Evolutionary conservation across 73 alveolate genomes (phyloP).

Genomic region (Paramecium primaurelia): DNA sequence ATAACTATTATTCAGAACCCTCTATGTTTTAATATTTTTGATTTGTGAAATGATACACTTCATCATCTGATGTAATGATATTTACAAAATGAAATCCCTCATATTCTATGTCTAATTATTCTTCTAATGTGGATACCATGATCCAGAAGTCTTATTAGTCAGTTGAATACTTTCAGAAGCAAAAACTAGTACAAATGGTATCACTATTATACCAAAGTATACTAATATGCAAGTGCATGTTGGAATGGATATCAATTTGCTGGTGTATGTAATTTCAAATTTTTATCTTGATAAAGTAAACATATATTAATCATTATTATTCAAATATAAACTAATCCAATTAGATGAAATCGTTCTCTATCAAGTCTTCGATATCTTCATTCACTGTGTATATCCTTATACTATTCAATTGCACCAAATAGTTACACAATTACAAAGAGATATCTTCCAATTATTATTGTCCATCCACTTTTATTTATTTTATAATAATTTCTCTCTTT

Average conservation of each 20-base stretch:
- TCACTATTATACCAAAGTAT: constrained; percentile 22
- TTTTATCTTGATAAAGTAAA: constrained; percentile 26
- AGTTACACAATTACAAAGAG: constrained; percentile 28
- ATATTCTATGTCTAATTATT: neutral
- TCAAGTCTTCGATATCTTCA: constrained; percentile 50
- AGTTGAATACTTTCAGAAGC: constrained; percentile 26
- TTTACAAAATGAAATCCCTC: neutral
- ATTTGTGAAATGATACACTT: neutral
- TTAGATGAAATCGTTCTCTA: constrained; percentile 61
- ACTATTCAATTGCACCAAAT: constrained; percentile 21
- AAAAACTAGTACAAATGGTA: constrained; percentile 12
- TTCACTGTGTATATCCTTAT: neutral
- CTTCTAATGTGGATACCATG: neutral
- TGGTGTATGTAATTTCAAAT: neutral
- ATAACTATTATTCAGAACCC: neutral
- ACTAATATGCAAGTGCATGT: neutral
- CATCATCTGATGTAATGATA: neutral
- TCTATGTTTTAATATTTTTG: neutral
- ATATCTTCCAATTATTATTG: constrained; percentile 16
- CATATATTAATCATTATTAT: constrained; percentile 10
- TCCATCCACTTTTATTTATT: constrained; percentile 50
- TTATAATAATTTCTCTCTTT: constrained; percentile 46
- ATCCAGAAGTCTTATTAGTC: constrained; percentile 7
- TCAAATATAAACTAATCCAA: constrained; percentile 55
- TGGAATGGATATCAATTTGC: neutral